A percentile compares a stretch with the other conserved stretches of the same genome.
Evolutionary conservation across 345 rosid genomes (phyloP).

Genomic region (Salix arbutifolia): DNA sequence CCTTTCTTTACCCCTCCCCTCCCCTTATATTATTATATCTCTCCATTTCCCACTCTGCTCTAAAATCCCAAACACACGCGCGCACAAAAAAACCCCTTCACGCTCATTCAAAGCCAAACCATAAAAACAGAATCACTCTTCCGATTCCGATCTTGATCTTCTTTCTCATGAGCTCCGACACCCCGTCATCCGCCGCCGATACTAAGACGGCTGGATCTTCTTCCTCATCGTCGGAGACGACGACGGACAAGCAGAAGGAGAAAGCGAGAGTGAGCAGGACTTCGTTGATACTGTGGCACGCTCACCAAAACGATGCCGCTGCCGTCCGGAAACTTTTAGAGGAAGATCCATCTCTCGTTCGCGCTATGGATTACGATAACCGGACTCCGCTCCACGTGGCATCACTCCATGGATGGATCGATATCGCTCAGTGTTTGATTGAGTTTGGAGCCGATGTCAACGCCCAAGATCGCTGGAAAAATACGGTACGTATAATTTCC

Average conservation of each 20-base stretch:
- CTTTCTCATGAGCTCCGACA: conserved; percentile 48
- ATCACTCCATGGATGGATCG: conserved; percentile 93
- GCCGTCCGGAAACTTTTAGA: conserved; percentile 89
- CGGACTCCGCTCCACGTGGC: conserved; percentile 97
- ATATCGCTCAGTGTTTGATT: conserved; percentile 78
- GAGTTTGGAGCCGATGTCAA: conserved; percentile 94
- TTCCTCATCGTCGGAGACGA: conserved; percentile 23
- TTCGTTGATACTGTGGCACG: conserved; percentile 92
- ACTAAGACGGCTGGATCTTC: conserved; percentile 16
- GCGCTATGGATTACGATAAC: conserved; percentile 84
- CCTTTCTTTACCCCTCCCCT: background rate
- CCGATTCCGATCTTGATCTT: conserved; percentile 16
- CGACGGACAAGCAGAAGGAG: conserved; percentile 74
- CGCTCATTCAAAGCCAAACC: background rate
- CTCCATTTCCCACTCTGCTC: background rate
- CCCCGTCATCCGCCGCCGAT: conserved; percentile 34
- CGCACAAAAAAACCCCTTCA: background rate
- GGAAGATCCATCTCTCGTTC: conserved; percentile 81
- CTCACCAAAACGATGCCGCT: conserved; percentile 86
- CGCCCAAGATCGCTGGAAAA: conserved; percentile 99
- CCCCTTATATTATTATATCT: background rate
- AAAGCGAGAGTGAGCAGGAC: conserved; percentile 98
- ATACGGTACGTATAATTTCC: conserved; percentile 50
- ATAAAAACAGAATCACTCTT: background rate
- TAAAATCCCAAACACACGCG: background rate